Conservation (phyloP, 2,329 filamentous ascomycete genomes). For the Alternaria longipes region DNA sequence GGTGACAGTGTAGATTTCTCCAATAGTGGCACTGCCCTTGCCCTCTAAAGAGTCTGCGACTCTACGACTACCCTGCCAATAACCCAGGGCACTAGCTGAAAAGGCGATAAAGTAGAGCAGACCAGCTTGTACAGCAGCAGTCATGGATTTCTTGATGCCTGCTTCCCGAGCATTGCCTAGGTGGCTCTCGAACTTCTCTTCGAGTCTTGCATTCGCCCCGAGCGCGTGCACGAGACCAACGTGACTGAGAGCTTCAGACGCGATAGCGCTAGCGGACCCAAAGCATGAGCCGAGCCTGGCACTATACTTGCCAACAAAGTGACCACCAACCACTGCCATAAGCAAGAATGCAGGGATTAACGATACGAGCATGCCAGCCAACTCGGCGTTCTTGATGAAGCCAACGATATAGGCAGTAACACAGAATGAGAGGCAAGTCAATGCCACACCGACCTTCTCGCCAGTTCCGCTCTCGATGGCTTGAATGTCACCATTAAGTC, state of each 20-base stretch:
- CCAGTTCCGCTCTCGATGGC: slow-evolving; percentile 73
- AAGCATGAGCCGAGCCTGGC: slow-evolving; percentile 62
- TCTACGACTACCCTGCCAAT: slow-evolving; percentile 71
- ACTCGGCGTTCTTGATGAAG: slow-evolving; percentile 69
- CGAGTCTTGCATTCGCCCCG: slow-evolving; percentile 66
- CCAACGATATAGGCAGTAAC: slow-evolving; percentile 72
- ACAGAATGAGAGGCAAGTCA: slow-evolving; percentile 71
- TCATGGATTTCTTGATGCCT: slow-evolving; percentile 67
- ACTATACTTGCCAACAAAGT: slow-evolving; percentile 63
- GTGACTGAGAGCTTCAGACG: slow-evolving; percentile 68
- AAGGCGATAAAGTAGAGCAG: slow-evolving; percentile 74
- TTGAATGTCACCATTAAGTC: slow-evolving; percentile 72
- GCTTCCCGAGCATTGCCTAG: slow-evolving; percentile 61
- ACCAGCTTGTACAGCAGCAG: slow-evolving; percentile 67
- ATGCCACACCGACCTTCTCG: slow-evolving; percentile 74
- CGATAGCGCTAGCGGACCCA: slow-evolving; percentile 68
- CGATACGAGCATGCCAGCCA: slow-evolving; percentile 71
- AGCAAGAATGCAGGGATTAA: slow-evolving; percentile 70
- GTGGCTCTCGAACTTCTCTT: slow-evolving; percentile 65
- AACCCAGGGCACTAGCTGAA: slow-evolving; percentile 71
- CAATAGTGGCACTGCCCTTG: slow-evolving; percentile 49
- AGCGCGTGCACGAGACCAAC: slow-evolving; percentile 71
- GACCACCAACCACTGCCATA: slow-evolving; percentile 65
- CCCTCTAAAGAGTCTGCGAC: slow-evolving; percentile 57
- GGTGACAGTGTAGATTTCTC: slow-evolving; percentile 64